These are phyloP conservation scores for Stachybotrys elegans DNA, from an alignment of 2,329 filamentous ascomycete genomes.

Conservation along the genomic window DNA sequence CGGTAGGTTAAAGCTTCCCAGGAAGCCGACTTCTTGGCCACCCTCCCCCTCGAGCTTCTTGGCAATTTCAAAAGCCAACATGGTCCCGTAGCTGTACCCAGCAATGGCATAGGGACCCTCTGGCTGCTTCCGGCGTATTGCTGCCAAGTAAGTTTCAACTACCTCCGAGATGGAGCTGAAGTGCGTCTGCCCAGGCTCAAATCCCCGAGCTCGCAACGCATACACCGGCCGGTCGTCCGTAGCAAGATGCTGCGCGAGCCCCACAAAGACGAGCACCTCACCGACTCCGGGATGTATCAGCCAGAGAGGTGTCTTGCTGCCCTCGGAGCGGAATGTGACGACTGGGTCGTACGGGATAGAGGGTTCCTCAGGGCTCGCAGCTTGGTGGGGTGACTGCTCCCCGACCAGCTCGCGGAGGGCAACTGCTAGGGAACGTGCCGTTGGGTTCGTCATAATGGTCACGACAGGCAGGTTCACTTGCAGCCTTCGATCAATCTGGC, in stretches of 20 bases:
- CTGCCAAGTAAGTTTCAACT: neutral
- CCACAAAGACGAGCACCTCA: slow-evolving; percentile 36
- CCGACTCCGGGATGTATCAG: slow-evolving; percentile 36
- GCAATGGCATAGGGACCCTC: slow-evolving; percentile 37
- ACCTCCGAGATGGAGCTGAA: slow-evolving; percentile 21
- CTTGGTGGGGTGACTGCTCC: neutral
- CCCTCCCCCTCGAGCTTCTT: slow-evolving; percentile 36
- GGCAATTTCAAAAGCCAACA: slow-evolving; percentile 44
- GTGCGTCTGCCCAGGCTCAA: slow-evolving; percentile 28
- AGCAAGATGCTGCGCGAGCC: slow-evolving; percentile 28
- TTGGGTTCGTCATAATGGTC: slow-evolving; percentile 28
- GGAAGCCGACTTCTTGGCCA: slow-evolving; percentile 32
- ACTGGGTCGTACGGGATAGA: slow-evolving; percentile 18
- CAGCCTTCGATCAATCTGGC: slow-evolving; percentile 15
- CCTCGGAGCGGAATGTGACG: slow-evolving; percentile 24
- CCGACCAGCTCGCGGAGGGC: slow-evolving; percentile 15
- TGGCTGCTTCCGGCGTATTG: slow-evolving; percentile 32
- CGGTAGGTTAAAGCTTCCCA: slow-evolving; percentile 41
- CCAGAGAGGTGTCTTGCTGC: slow-evolving; percentile 31
- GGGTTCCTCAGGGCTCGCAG: neutral
- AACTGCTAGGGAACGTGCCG: neutral
- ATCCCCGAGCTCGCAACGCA: slow-evolving; percentile 38
- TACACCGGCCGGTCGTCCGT: slow-evolving; percentile 38
- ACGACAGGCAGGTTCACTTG: slow-evolving; percentile 23
- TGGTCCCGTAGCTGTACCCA: slow-evolving; percentile 45